Conservation (phyloP, 208 protist genomes). For the Leptomonas seymouri region DNA sequence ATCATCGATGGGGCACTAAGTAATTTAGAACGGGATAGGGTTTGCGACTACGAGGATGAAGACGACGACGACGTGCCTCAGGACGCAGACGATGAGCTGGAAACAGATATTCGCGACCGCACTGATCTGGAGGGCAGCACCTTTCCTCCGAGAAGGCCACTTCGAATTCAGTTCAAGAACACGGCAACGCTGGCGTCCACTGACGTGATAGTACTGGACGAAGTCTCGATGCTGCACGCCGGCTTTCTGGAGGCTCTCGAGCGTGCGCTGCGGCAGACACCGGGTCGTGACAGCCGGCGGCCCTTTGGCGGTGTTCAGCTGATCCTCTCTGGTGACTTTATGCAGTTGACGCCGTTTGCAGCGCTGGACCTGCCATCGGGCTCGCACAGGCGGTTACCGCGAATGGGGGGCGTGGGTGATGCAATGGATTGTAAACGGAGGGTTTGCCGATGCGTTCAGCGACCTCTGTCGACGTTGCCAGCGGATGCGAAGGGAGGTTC, state of each 20-base stretch:
- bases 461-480: neutral
- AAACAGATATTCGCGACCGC: neutral
- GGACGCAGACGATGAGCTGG: slow-evolving; percentile 11
- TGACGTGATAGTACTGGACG: slow-evolving; percentile 86
- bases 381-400: neutral
- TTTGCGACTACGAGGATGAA: slow-evolving; percentile 2
- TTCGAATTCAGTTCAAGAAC: slow-evolving; percentile 23
- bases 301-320: slow-evolving; percentile 94
- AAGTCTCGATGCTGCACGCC: slow-evolving; percentile 91
- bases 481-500: neutral
- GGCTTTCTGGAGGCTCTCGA: slow-evolving; percentile 86
- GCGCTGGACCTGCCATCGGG: neutral
- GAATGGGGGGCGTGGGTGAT: neutral
- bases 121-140: neutral
- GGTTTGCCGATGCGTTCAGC: neutral
- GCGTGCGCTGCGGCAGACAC: slow-evolving; percentile 54
- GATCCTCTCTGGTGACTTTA: slow-evolving; percentile 93
- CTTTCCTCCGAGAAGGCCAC: neutral
- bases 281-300: slow-evolving; percentile 27
- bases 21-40: neutral
- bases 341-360: slow-evolving; percentile 86
- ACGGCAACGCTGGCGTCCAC: slow-evolving; percentile 6
- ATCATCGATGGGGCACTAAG: neutral
- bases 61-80: slow-evolving; percentile 13
- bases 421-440: neutral